Base-by-base conservation (phyloP, 1,284 basidiomycete genomes). In the Moesziomyces sp. region DNA sequence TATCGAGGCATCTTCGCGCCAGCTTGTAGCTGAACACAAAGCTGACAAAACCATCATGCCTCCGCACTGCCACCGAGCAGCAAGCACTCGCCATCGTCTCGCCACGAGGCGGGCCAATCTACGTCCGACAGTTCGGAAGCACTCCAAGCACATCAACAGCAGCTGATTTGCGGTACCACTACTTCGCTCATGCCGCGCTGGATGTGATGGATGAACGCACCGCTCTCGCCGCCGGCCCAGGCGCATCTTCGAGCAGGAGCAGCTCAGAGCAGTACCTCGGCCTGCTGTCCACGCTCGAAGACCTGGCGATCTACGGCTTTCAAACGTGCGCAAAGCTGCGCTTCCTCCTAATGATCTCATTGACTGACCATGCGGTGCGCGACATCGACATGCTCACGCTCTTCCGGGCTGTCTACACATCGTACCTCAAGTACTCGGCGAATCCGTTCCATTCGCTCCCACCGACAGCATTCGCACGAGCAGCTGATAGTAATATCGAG, bases 291-390 rank as follows among this genome's bases (percentile, higher is more conserved):
- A 82, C 82, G 0, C 79, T 85, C 68, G 84, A 85, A 45, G 84
- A 85, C 56, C 75, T 85, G 43, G 84, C 84, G 0, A 71, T 85
- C 10, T 85, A 85, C 52, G 84, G 84, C 52, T 85, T 84, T 42
- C 83, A 84, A 38, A 84, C 81, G 16, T 83, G 80, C 53, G 83
- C 84, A 16, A 67, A 80, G 18, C 52, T 84, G 52, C 80, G 82
- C 48, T 75, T 85, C 21, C 69, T 85, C 23, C 28, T 85, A 21
- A 74, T 81, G 38, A 64, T 85, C 30, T 76, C 77, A 4, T 54
- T 84, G 23, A 77, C 77, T 0, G 84, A 85, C 49, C 78, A 79
- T 14, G 73, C 82, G 21, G 77, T 85, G 35, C 77, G 80, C 16
- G 84, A 85, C 46, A 63, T 82, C 34, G 84, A 85, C 56, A 77